phyloP scores from a whole-genome alignment of 495 filamentous ascomycete species.

The Penicillium arizonense region DNA sequence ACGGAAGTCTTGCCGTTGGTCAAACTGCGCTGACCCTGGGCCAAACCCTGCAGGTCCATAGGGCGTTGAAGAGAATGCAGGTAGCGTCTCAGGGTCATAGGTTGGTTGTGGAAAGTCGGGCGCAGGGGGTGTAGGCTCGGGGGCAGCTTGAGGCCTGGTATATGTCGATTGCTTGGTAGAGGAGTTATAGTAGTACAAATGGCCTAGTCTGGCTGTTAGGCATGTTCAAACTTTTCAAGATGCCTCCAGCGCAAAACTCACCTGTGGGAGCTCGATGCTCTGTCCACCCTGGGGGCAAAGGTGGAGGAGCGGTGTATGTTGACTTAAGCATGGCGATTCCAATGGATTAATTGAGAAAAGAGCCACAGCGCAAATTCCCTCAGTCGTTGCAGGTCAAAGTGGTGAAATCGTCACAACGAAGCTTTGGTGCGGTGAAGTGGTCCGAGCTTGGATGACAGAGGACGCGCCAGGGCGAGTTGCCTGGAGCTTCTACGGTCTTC shows the following conservation, averaged over 20 bases:
- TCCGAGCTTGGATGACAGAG: slow-evolving; percentile 46
- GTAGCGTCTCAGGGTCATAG: slow-evolving; percentile 35
- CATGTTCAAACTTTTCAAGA: slow-evolving; percentile 15
- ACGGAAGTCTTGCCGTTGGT: slow-evolving; percentile 22
- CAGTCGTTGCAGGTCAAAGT: slow-evolving; percentile 6
- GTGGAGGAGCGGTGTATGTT: slow-evolving; percentile 45
- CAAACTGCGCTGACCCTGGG: slow-evolving; percentile 11
- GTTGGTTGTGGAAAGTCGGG: slow-evolving; percentile 19
- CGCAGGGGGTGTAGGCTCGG: slow-evolving; percentile 26
- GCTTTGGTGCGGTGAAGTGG: slow-evolving; percentile 39
- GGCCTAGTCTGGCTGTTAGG: slow-evolving; percentile 47
- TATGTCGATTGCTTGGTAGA: slow-evolving; percentile 87
- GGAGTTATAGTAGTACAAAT: slow-evolving; percentile 88
- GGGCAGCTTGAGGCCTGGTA: slow-evolving; percentile 55
- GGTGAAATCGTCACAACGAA: slow-evolving; percentile 21
- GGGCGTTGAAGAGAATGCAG: slow-evolving; percentile 43
- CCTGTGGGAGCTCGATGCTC: slow-evolving; percentile 89
- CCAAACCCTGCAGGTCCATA: slow-evolving; percentile 34
- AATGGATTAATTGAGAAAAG: background rate
- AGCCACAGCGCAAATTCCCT: background rate
- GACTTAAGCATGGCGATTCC: slow-evolving; percentile 38
- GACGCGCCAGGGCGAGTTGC: slow-evolving; percentile 50
- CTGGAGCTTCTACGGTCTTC: slow-evolving; percentile 35
- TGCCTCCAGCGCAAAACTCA: slow-evolving; percentile 24
- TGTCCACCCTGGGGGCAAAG: slow-evolving; percentile 81